A percentile compares a stretch with the other conserved stretches of the same genome.
These are phyloP conservation scores for Vanderwaltozyma tropicalis DNA, from an alignment of 805 yeast genomes.

Conservation along the genomic window DNA sequence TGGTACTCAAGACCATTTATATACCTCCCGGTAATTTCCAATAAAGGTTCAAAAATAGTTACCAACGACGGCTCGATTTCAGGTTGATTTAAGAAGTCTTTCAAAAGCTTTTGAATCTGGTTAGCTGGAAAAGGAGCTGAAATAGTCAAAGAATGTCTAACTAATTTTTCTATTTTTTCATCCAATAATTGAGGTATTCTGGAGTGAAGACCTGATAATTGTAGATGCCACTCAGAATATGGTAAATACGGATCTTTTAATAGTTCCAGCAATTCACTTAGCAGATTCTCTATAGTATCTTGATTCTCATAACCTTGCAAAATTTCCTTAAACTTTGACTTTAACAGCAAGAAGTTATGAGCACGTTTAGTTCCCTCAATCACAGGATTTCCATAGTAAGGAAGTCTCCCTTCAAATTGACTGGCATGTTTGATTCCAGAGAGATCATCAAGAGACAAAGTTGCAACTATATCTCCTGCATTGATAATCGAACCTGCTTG, in stretches of 20 bases:
- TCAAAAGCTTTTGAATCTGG: conserved; percentile 61
- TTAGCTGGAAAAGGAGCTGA: conserved; percentile 88
- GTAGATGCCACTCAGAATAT: conserved; percentile 81
- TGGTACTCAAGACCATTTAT: conserved; percentile 69
- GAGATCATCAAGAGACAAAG: conserved; percentile 92
- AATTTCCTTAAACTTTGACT: conserved; percentile 61
- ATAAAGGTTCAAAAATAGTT: conserved; percentile 64
- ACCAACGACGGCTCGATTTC: conserved; percentile 43
- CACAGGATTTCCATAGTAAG: conserved; percentile 74
- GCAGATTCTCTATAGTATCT: conserved; percentile 77
- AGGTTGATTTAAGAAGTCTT: conserved; percentile 42
- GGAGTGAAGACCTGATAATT: conserved; percentile 82
- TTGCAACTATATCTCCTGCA: conserved; percentile 96
- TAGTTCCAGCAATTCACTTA: conserved; percentile 61
- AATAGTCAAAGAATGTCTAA: conserved; percentile 56
- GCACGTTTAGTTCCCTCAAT: conserved; percentile 77
- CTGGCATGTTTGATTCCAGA: conserved; percentile 92
- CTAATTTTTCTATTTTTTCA: conserved; percentile 47
- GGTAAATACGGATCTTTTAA: conserved; percentile 78
- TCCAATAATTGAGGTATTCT: conserved; percentile 77
- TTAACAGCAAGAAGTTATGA: conserved; percentile 53
- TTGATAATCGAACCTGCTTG: conserved; percentile 94
- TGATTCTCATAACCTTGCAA: conserved; percentile 91
- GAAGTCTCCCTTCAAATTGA: conserved; percentile 90
- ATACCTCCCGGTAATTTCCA: conserved; percentile 59